Percentiles rank a stretch among this genome's conserved stretches.
These are phyloP conservation scores for Amphirosellinia nigrospora DNA, from an alignment of 495 filamentous ascomycete genomes.

Conservation along the genomic window DNA sequence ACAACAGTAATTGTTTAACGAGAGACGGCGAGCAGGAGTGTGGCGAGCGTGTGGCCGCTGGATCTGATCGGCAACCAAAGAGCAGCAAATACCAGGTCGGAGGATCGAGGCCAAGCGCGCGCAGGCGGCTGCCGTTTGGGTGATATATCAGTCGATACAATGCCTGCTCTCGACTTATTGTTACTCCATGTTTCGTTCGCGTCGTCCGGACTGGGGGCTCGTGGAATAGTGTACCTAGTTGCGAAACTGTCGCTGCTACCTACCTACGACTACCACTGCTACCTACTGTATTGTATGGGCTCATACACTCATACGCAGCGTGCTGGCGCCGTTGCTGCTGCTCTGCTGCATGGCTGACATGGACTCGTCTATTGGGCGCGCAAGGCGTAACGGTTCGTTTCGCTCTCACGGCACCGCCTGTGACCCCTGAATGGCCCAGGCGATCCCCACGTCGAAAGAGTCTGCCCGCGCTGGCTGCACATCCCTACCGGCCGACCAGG, in stretches of 20 bases:
- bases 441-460: slow-evolving; percentile 18
- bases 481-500: slow-evolving; percentile 14
- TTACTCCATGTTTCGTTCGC: slow-evolving; percentile 22
- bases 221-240: slow-evolving; percentile 2
- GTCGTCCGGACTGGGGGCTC: slow-evolving; percentile 9
- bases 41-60: slow-evolving; percentile 12
- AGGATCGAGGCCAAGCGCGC: slow-evolving; percentile 27
- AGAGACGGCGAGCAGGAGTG: slow-evolving; percentile 9
- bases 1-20: slow-evolving; percentile 15
- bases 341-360: slow-evolving; percentile 16
- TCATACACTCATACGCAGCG: slow-evolving; percentile 10
- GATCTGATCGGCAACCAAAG: slow-evolving; percentile 11
- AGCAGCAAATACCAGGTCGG: slow-evolving; percentile 15
- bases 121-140: slow-evolving; percentile 21
- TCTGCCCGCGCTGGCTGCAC: slow-evolving; percentile 10
- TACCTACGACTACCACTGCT: neutral
- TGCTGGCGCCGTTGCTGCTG: slow-evolving; percentile 12
- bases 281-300: neutral
- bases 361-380: slow-evolving; percentile 15
- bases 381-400: slow-evolving; percentile 27
- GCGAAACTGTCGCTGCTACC: slow-evolving; percentile 19
- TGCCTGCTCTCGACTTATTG: slow-evolving; percentile 17
- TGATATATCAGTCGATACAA: slow-evolving; percentile 21
- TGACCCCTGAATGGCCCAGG: slow-evolving; percentile 20
- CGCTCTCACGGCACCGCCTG: neutral